These are phyloP conservation scores for Sporothrix mexicana DNA, from an alignment of 2,329 filamentous ascomycete species.

Conservation along the genomic window DNA sequence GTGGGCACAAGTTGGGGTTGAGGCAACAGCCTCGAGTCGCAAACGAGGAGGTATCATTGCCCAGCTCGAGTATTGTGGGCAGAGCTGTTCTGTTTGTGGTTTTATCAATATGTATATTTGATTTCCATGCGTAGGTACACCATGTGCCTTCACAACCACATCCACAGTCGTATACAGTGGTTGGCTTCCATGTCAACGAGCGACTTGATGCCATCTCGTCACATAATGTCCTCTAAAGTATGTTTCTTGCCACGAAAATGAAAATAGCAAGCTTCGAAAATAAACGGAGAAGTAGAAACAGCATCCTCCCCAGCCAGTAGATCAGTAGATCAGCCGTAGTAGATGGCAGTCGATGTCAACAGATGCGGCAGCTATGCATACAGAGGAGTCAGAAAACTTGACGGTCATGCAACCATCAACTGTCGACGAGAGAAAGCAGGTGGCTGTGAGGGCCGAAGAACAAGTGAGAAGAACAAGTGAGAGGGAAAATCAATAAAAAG, in stretches of 20 bases:
- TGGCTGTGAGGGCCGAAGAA: too few relatives aligned
- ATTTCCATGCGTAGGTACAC: too few relatives aligned
- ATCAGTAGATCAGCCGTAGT: neutral
- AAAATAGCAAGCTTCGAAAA: neutral
- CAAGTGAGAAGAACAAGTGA: neutral
- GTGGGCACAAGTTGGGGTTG: too few relatives aligned
- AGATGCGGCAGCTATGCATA: neutral
- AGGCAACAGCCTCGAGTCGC: too few relatives aligned
- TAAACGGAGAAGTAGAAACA: too few relatives aligned
- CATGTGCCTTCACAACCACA: too few relatives aligned
- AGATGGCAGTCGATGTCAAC: neutral
- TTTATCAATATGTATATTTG: too few relatives aligned
- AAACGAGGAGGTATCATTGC: too few relatives aligned
- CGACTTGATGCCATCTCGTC: neutral
- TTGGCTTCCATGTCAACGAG: neutral
- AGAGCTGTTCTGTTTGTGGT: too few relatives aligned
- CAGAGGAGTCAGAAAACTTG: neutral
- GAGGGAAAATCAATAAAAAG: conserved; percentile 10
- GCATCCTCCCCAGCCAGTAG: neutral
- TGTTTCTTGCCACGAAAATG: neutral
- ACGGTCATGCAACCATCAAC: neutral
- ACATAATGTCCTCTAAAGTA: neutral
- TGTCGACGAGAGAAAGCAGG: neutral
- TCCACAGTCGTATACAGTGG: neutral
- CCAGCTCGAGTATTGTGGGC: too few relatives aligned